Evolutionary conservation across 345 rosid genomes (phyloP), one percentile per base, ranked within the genome.

Genomic region (Eucalyptus albens): DNA sequence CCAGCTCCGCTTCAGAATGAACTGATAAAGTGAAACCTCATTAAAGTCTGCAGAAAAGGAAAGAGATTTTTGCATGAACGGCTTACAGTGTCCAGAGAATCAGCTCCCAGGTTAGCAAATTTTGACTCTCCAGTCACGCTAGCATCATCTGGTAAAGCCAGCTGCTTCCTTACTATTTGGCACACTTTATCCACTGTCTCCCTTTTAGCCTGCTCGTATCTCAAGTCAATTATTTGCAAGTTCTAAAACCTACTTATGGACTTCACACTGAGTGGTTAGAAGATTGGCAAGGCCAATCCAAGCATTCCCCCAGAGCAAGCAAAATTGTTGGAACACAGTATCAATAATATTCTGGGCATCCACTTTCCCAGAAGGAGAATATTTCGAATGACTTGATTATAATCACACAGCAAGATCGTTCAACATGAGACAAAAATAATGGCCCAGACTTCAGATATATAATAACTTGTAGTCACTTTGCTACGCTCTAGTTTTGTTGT

Each of bases 31-130:
- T 21, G 47, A 77, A 37, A 40, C 47, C 47, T 77, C 47, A 0
- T 11, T 22, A 77, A 37, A 37, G 15, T 37, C 6, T 37, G 85
- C 85, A 40, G 29, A 77, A 77, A 77, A 77, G 85, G 29, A 11
- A 77, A 77, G 24, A 21, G 29, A 77, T 2, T 37, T 21, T 7
- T 40, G 27, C 15, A 77, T 21, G 85, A 77, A 77, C 24, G 2
- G 47, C 50, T 82, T 93, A 93, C 96, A 89, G 94, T 94, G 91
- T 94, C 96, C 26, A 94, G 95, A 86, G 94, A 93, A 90, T 93
- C 95, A 59, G 95, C 94, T 87, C 94, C 95, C 37, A 94, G 94
- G 45, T 90, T 90, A 77, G 91, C 31, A 22, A 94, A 94, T 88
- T 93, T 94, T n/a, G 94, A 93, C 14, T 93, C 95, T 88, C 93